Percentiles rank a stretch among this genome's conserved stretches.
Evolutionary conservation across 2,329 filamentous ascomycete genomes (phyloP).

Genomic region (Phyllosticta citriasiana): DNA sequence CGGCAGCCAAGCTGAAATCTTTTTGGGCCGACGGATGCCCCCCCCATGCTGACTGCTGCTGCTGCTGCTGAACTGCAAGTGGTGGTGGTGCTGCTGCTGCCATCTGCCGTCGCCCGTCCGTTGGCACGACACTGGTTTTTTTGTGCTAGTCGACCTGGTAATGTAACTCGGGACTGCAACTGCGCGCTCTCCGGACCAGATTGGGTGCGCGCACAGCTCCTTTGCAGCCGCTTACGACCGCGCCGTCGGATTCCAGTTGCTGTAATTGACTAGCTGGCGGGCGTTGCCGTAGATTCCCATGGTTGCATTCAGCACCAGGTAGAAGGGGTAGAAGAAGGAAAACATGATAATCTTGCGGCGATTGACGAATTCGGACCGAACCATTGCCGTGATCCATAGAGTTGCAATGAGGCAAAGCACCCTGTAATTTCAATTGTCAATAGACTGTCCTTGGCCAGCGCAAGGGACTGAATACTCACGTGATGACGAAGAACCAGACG

Average conservation of each 20-base stretch:
- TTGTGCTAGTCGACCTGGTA: background rate
- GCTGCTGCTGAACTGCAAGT: background rate
- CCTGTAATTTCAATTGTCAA: slow-evolving; percentile 16
- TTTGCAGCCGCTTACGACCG: slow-evolving; percentile 17
- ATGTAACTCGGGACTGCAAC: background rate
- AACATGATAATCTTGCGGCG: slow-evolving; percentile 34
- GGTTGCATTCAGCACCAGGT: slow-evolving; percentile 34
- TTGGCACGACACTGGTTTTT: background rate
- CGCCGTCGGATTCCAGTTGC: slow-evolving; percentile 40
- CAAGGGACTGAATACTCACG: slow-evolving; percentile 21
- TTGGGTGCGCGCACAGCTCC: background rate
- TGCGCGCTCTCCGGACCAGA: background rate
- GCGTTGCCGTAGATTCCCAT: slow-evolving; percentile 40
- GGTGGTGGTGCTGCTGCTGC: background rate
- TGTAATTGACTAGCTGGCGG: slow-evolving; percentile 36
- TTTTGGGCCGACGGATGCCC: background rate
- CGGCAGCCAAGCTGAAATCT: background rate
- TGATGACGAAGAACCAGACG: slow-evolving; percentile 37
- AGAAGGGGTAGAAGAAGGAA: slow-evolving; percentile 33
- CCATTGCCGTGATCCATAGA: slow-evolving; percentile 36
- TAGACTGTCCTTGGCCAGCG: slow-evolving; percentile 12
- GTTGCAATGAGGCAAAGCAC: slow-evolving; percentile 35
- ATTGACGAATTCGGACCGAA: slow-evolving; percentile 37
- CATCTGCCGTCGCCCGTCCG: background rate
- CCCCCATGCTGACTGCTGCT: background rate